A percentile compares a stretch with the other conserved stretches of the same genome.
phyloP scores from a whole-genome alignment of 2,329 filamentous ascomycete genomes.

The Colletotrichum tropicicola region DNA sequence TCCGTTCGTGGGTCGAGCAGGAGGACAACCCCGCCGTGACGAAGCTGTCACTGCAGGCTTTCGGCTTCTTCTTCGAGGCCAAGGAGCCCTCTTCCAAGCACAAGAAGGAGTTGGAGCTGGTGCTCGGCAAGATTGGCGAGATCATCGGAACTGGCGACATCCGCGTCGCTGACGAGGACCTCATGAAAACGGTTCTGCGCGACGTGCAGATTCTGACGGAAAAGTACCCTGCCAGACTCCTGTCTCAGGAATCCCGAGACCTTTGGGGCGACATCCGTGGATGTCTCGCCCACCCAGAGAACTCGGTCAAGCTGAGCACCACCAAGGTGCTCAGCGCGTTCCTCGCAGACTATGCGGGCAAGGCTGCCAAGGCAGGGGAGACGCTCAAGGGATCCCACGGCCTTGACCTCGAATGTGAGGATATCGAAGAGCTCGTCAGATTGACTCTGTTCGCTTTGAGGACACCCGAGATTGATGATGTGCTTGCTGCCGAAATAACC shows the following conservation, averaged over 20 bases:
- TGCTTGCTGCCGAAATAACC: constrained; percentile 80
- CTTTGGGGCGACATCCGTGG: constrained; percentile 77
- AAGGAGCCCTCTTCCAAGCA: constrained; percentile 66
- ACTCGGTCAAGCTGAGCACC: constrained; percentile 79
- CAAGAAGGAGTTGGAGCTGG: constrained; percentile 72
- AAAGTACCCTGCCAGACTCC: constrained; percentile 69
- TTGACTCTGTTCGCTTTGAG: constrained; percentile 64
- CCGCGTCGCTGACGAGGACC: constrained; percentile 70
- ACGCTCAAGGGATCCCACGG: constrained; percentile 77
- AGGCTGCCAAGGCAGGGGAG: constrained; percentile 61
- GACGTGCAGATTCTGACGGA: constrained; percentile 74
- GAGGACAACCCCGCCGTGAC: constrained; percentile 76
- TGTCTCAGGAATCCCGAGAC: constrained; percentile 66
- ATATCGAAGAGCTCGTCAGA: constrained; percentile 68
- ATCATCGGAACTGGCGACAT: constrained; percentile 64
- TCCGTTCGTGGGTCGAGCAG: constrained; percentile 81
- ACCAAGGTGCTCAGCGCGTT: constrained; percentile 80
- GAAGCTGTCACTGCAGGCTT: constrained; percentile 80
- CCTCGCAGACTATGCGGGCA: constrained; percentile 79
- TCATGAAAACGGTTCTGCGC: constrained; percentile 78
- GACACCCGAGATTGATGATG: constrained; percentile 72
- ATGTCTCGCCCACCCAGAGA: constrained; percentile 77
- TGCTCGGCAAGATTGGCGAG: constrained; percentile 63
- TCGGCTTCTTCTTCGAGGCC: constrained; percentile 83
- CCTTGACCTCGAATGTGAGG: constrained; percentile 70